Base-by-base conservation (phyloP, 805 yeast species). In the Brettanomyces bruxellensis region DNA sequence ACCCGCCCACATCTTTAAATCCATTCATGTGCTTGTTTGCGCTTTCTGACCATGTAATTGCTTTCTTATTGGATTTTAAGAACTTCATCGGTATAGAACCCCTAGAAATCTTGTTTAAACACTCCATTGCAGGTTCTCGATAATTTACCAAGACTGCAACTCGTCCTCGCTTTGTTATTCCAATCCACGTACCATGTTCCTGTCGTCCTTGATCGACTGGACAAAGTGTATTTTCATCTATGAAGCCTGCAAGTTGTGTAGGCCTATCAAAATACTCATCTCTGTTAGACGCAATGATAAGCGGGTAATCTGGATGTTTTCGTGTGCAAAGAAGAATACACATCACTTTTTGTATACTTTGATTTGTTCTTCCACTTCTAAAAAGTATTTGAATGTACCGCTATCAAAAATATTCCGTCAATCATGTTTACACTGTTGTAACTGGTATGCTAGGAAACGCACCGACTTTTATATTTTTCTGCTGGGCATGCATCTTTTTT, bases 121-220 rank as follows among this genome's bases (percentile, higher is more conserved):
- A 51, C 14, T 22, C 55, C 51, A 43, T 56, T 6, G 51, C 47
- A 5, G 64, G 62, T 54, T 84, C 93, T 42, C 86, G 66, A 59
- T 77, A 80, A 59, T 91, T 91, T 14, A 93, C 81, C 25, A 91
- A 70, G 2, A 84, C 84, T 0, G 95, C 85, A 2, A 90, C 48
- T 49, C 73, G 71, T 0, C 87, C 87, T 3, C 54, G 59, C 30
- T 68, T 67, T 25, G 51, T 56, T 1, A 84, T 73, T 0, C 95
- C 97, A 1, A 87, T 77, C 99, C 99, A 93, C 0, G 97, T 86
- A 1, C 99, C 97, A 51, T 78, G 86, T 46, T 80, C 89, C 1
- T 70, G 64, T 34, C 89, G 63, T 1, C 82, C 87, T 55, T 85
- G 61, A 60, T 91, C 97, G 36, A 72, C 65, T 0, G 97, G 97